Evolutionary conservation across 345 rosid genomes (phyloP).

Genomic region (Camelina sativa): DNA sequence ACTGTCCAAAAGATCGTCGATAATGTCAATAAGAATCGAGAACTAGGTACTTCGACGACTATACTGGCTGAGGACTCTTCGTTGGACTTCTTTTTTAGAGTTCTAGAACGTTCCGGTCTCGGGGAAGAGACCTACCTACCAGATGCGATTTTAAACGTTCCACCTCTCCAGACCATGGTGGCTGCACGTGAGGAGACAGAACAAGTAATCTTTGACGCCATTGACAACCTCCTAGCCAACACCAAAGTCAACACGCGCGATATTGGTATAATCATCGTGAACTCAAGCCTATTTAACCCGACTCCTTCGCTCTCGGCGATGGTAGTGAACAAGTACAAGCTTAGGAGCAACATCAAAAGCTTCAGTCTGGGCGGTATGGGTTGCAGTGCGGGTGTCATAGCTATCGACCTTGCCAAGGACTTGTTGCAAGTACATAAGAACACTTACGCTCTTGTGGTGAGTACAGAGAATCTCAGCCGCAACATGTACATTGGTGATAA

Average conservation of each 20-base stretch:
- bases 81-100: conserved; percentile 62
- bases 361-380: conserved; percentile 45
- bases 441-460: conserved; percentile 71
- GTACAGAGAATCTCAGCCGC: conserved; percentile 81
- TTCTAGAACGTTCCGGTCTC: conserved; percentile 78
- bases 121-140: conserved; percentile 85
- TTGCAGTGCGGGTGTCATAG: conserved; percentile 41
- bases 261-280: conserved; percentile 58
- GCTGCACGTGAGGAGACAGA: conserved; percentile 85
- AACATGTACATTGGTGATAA: conserved; percentile 83
- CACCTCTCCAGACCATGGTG: conserved; percentile 75
- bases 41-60: conserved; percentile 50
- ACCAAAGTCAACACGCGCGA: conserved; percentile 71
- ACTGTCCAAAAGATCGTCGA: conserved; percentile 60
- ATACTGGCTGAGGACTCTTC: conserved; percentile 52
- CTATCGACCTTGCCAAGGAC: conserved; percentile 42
- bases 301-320: conserved; percentile 42
- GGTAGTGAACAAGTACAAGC: conserved; percentile 45
- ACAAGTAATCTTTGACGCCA: conserved; percentile 84
- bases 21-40: conserved; percentile 57
- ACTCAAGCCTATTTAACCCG: conserved; percentile 38
- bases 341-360: conserved; percentile 34
- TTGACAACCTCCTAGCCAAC: conserved; percentile 68
- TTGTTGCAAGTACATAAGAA: conserved; percentile 61
- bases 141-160: conserved; percentile 61